Evolutionary conservation across 495 filamentous ascomycete species (phyloP).

Genomic region (Trichoderma orchidacearum): DNA sequence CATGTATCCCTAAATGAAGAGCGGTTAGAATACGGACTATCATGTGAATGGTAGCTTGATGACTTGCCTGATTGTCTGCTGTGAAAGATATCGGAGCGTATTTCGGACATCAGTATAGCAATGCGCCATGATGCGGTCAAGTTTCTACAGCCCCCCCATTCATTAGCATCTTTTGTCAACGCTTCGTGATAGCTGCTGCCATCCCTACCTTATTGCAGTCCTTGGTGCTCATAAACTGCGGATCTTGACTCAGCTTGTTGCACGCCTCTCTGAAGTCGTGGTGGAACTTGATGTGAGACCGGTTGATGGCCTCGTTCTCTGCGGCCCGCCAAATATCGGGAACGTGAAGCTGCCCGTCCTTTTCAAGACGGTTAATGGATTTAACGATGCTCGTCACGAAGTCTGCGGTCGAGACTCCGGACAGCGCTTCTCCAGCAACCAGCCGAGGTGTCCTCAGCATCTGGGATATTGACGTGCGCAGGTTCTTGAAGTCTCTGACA

Average conservation of each 20-base stretch:
- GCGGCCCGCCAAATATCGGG: not conserved
- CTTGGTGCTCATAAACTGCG: not conserved
- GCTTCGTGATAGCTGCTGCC: too few relatives aligned
- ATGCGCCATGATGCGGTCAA: not conserved
- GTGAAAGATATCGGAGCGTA: not conserved
- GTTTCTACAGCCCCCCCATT: not conserved
- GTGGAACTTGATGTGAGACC: not conserved
- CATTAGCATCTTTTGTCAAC: too few relatives aligned
- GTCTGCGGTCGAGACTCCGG: not conserved
- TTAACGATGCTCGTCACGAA: not conserved
- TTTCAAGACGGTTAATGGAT: not conserved
- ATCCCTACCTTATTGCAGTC: not conserved
- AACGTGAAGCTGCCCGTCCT: not conserved
- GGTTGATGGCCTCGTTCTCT: not conserved
- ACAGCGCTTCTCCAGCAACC: not conserved
- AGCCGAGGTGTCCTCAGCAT: not conserved
- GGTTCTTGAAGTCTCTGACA: not conserved
- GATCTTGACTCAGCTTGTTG: not conserved
- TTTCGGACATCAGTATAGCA: not conserved
- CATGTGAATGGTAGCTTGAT: not conserved
- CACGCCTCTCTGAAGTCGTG: not conserved
- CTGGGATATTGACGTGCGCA: not conserved
- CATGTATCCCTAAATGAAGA: not conserved
- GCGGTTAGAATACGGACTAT: not conserved
- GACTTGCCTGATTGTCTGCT: not conserved